phyloP scores from a whole-genome alignment of 1,284 basidiomycete genomes.

The Fereydounia khargensis region DNA sequence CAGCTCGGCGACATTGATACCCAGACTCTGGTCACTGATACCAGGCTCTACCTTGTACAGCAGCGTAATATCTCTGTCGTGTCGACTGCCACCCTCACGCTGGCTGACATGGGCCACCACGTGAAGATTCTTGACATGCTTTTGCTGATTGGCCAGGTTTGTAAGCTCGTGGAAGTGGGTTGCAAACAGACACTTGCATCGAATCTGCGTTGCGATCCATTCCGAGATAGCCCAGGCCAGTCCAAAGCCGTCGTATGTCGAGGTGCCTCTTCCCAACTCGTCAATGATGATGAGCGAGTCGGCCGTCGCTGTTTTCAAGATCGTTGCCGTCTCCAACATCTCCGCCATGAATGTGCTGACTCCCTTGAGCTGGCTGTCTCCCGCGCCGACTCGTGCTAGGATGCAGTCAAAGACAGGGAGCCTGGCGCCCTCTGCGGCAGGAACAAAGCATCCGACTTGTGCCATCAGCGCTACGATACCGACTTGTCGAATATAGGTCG shows the following conservation, averaged over 20 bases:
- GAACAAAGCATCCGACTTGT: slow-evolving; percentile 91
- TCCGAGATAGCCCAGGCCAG: slow-evolving; percentile 98
- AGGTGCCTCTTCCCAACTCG: slow-evolving; percentile 95
- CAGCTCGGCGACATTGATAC: slow-evolving; percentile 94
- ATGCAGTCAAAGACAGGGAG: slow-evolving; percentile 95
- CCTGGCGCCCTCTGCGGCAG: slow-evolving; percentile 66
- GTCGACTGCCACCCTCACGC: slow-evolving; percentile 59
- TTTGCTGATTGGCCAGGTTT: slow-evolving; percentile 77
- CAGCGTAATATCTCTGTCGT: slow-evolving; percentile 69
- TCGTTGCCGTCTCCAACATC: slow-evolving; percentile 96
- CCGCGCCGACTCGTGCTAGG: slow-evolving; percentile 91
- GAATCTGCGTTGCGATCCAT: slow-evolving; percentile 86
- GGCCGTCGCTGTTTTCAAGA: slow-evolving; percentile 80
- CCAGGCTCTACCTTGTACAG: slow-evolving; percentile 82
- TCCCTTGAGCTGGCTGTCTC: slow-evolving; percentile 94
- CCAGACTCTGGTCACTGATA: slow-evolving; percentile 85
- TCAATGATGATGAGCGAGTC: slow-evolving; percentile 97
- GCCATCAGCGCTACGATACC: slow-evolving; percentile 94
- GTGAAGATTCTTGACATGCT: slow-evolving; percentile 89
- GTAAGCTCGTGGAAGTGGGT: slow-evolving; percentile 99
- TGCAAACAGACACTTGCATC: slow-evolving; percentile 76
- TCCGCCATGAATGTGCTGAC: slow-evolving; percentile 99
- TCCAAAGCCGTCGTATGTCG: slow-evolving; percentile 97
- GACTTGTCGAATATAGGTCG: slow-evolving; percentile 63
- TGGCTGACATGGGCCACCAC: slow-evolving; percentile 86